Evolutionary conservation across 495 filamentous ascomycete genomes (phyloP), one percentile per base, ranked within the genome.

Genomic region (Talaromyces stipitatus): DNA sequence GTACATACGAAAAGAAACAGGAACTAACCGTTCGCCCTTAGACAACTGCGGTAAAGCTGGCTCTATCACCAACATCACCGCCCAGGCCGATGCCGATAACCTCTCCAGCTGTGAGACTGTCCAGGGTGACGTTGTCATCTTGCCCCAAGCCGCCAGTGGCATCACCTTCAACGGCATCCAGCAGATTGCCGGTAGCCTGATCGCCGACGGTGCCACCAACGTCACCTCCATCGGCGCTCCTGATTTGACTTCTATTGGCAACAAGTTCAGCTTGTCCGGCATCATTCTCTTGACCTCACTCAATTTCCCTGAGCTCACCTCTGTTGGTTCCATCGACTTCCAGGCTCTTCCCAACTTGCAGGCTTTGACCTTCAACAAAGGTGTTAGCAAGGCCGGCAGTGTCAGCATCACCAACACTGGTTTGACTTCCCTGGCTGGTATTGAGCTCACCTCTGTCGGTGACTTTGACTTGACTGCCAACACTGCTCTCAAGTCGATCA

Each of bases 391-490:
- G 66, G 90, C 87, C 32, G 67, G 71, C 36, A 78, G 73, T 43
- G 78, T 97, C 51, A 66, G 69, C 30, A 91, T 99, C 70, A 80
- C 83, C 66, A 91, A 97, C 76, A 97, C 95, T 54, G 78, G 83
- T 66, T 80, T 97, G 58, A 77, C 68, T 65, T 79, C 72, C 58
- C 80, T 99, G 32, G 71, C 85, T 59, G 90, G 89, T 70, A 87
- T 99, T 69, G 85, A 89, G 66, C 75, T 97, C 57, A 62, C 78
- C 51, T 77, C 72, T 24, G 78, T 87, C 26, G 73, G 72, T 18
- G 73, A 66, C 43, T 80, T 95, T 68, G 74, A 90, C 62, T 82
- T 95, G 76, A 85, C 89, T 77, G 91, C 92, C 80, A 95, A 95
- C 82, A 73, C 68, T 32, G 78, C 80, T 57, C 72, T 95, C 59